Conservation (phyloP, 805 yeast genomes). For the Priceomyces fermenticarens region DNA sequence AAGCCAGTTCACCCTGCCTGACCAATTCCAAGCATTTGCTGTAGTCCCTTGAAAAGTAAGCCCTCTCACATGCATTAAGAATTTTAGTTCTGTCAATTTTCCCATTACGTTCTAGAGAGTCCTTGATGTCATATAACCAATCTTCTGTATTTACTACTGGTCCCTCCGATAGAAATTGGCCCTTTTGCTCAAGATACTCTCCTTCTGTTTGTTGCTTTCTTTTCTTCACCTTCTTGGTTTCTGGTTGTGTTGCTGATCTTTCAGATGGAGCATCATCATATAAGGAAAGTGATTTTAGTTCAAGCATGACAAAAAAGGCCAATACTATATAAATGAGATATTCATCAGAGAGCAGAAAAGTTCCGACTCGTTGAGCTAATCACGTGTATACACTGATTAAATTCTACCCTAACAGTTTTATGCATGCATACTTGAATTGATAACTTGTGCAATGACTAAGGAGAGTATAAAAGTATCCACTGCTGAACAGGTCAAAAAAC, state of each 20-base stretch:
- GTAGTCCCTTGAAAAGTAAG: conserved; percentile 57
- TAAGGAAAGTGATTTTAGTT: no score
- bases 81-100: conserved; percentile 57
- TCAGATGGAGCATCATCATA: no score
- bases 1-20: conserved; percentile 30
- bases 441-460: conserved; percentile 4
- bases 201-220: conserved; percentile 74
- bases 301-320: no score
- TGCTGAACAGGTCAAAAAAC: conserved; percentile 14
- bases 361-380: no score
- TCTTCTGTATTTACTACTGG: conserved; percentile 51
- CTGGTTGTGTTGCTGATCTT: not conserved
- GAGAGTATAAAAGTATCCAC: conserved; percentile 5
- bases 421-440: no score
- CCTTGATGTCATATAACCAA: conserved; percentile 36
- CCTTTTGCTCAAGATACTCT: conserved; percentile 51
- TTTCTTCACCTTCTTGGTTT: conserved; percentile 20
- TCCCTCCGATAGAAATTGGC: conserved; percentile 50
- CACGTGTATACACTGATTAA: no score
- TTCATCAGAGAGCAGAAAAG: no score
- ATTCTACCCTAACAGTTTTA: no score
- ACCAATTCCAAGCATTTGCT: conserved; percentile 47
- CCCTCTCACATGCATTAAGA: conserved; percentile 59
- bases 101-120: conserved; percentile 20
- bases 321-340: no score